These are phyloP conservation scores for Eucalyptus melliodora DNA, from an alignment of 345 rosid genomes.

Conservation along the genomic window DNA sequence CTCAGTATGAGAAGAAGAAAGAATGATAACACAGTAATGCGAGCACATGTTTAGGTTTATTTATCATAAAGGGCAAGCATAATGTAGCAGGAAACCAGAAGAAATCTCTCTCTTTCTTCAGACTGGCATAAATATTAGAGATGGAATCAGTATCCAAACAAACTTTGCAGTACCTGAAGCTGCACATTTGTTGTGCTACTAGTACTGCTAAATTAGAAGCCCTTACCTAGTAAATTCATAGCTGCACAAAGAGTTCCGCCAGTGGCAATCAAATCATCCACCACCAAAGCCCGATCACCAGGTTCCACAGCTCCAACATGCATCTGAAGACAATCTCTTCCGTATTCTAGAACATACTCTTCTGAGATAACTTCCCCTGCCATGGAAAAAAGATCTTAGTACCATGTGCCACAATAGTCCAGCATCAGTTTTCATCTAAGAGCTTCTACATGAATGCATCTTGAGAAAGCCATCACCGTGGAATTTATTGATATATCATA, in stretches of 20 bases:
- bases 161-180: not conserved
- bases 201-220: not conserved
- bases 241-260: conserved; percentile 97
- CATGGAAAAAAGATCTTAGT: not conserved
- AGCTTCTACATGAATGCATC: not conserved
- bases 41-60: not conserved
- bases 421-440: not conserved
- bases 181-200: not conserved
- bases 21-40: not conserved
- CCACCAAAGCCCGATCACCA: conserved; percentile 76
- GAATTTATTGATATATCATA: not conserved
- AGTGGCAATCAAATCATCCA: conserved; percentile 92
- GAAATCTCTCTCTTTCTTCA: not conserved
- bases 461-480: not conserved
- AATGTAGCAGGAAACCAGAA: not conserved
- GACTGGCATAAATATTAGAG: not conserved
- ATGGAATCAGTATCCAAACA: not conserved
- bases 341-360: conserved; percentile 78
- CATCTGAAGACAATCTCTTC: conserved; percentile 87
- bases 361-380: conserved; percentile 82
- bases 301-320: conserved; percentile 82
- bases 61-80: not conserved
- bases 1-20: not conserved
- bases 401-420: not conserved
- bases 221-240: conserved; percentile 75